Evolutionary conservation across 768 basidiomycete species (phyloP).

Genomic region (Suillus americanus): DNA sequence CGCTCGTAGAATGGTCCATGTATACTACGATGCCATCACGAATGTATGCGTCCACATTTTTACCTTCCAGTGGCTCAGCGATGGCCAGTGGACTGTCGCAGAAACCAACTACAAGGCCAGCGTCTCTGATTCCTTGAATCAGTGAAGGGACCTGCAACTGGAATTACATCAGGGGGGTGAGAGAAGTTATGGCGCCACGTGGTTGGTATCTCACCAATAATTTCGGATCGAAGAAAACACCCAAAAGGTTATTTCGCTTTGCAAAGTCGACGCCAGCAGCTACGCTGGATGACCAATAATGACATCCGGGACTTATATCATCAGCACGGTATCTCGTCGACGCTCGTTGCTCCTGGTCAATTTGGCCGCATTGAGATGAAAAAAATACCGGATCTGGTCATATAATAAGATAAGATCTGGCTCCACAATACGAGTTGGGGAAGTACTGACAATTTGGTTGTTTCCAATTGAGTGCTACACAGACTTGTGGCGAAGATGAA

Average conservation of each 20-base stretch:
- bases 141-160: conserved; percentile 88
- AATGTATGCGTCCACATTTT: conserved; percentile 67
- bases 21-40: conserved; percentile 65
- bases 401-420: conserved; percentile 5
- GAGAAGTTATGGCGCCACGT: conserved; percentile 14
- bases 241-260: conserved; percentile 88
- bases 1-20: conserved; percentile 58
- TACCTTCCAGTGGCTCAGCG: conserved; percentile 41
- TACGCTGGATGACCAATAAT: conserved; percentile 63
- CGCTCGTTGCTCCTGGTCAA: conserved; percentile 35
- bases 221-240: conserved; percentile 84
- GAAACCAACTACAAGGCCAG: conserved; percentile 84
- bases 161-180: conserved; percentile 14
- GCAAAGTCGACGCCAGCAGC: conserved; percentile 93
- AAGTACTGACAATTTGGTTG: conserved; percentile 90
- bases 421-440: conserved; percentile 1
- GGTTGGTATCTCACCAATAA: conserved; percentile 63
- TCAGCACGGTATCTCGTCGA: conserved; percentile 39
- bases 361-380: conserved; percentile 81
- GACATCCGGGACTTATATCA: conserved; percentile 42
- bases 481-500: conserved; percentile 88
- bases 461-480: conserved; percentile 95
- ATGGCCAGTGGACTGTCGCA: conserved; percentile 57
- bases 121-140: conserved; percentile 84
- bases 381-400: conserved; percentile 91